Percentiles rank a stretch among this genome's conserved stretches.
phyloP scores from a whole-genome alignment of 768 basidiomycete genomes.

The Lactifluus hygrophoroides region DNA sequence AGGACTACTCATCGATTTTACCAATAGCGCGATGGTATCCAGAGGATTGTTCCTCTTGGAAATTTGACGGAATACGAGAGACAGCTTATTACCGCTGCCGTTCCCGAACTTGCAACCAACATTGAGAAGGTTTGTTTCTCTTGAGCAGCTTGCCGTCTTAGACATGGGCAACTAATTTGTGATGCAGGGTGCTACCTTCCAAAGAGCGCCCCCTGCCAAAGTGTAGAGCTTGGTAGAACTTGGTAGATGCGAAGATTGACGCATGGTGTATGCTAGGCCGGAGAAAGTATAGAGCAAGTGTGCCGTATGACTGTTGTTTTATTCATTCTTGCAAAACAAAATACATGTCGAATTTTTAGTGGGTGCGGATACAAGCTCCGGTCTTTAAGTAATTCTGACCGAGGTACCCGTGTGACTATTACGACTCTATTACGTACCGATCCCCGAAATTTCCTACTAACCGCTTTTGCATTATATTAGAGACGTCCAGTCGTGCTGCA shows the following conservation, averaged over 20 bases:
- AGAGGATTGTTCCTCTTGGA: conserved; percentile 77
- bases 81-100: conserved; percentile 65
- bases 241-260: neutral
- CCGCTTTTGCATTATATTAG: too few relatives aligned
- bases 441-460: too few relatives aligned
- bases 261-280: neutral
- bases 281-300: neutral
- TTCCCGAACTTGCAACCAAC: conserved; percentile 69
- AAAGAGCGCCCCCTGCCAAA: conserved; percentile 13
- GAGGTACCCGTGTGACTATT: neutral
- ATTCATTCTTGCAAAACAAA: neutral
- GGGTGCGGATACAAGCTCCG: too few relatives aligned
- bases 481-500: too few relatives aligned
- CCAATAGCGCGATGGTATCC: conserved; percentile 46
- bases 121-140: conserved; percentile 52
- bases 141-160: neutral
- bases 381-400: neutral
- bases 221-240: neutral
- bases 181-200: conserved; percentile 12
- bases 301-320: neutral
- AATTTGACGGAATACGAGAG: conserved; percentile 63
- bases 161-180: neutral
- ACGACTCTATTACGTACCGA: too few relatives aligned
- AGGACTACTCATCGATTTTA: neutral
- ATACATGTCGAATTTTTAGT: neutral